Evolutionary conservation across 2,329 filamentous ascomycete species (phyloP), one percentile per base, ranked within the genome.

Genomic region (Paracorniculantispora psalliotae): DNA sequence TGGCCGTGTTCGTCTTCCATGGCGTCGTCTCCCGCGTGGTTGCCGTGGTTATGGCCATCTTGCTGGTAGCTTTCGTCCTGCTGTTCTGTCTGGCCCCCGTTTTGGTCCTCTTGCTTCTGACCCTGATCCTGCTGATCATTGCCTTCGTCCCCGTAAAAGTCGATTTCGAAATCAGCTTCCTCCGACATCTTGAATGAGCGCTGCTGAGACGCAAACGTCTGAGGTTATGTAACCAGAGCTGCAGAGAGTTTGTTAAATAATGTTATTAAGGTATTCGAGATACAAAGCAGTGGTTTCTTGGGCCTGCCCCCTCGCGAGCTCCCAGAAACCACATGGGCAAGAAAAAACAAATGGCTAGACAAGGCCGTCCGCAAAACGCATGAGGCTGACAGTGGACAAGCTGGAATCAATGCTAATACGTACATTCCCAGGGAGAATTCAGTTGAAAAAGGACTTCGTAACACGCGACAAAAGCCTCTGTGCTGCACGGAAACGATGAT

Each of bases 141-240:
- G 61, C 74, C 76, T 60, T 78, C 76, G 66, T 88, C 86, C 66
- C 84, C 86, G 68, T 89, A 89, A 67, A 89, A 86, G 65, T 89
- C 86, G 74, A 89, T 88, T 66, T 89, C 86, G 71, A 87, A 88
- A 67, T 88, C 85, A 67, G 88, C 85, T 67, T 89, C 86, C 67
- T 89, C 86, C 65, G 85, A 83, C 86, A 88, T 89, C 53, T 67
- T 74, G 68, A 44, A 44, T 26, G 19, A 21, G 33, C 28, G 39
- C 28, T 25, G 49, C 13, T 33, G 49, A 3, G 49, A 44, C 12
- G 19, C 25, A 49, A 48, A 33, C 13, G 46, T 43, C 23, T 43
- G 33, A 33, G 56, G 56, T 58, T 50, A 55, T 44, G 10, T 41
- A 50, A 53, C 30, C 50, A 54, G 28, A 41, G 57, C 57, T 59